phyloP scores from a whole-genome alignment of 768 basidiomycete species.

The Infundibulicybe gibba region DNA sequence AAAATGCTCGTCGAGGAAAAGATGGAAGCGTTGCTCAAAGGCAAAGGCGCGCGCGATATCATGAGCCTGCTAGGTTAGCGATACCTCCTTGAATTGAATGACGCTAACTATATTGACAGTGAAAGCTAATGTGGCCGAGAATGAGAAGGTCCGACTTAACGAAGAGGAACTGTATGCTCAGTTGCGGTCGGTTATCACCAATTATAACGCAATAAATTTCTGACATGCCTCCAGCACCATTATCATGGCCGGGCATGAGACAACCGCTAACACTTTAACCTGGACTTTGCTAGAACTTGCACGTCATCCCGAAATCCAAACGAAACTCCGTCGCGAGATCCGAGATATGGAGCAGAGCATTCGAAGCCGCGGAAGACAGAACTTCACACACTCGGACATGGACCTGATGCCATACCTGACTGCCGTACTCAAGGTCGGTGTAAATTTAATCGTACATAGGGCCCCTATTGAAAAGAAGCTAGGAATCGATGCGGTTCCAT shows the following conservation, averaged over 20 bases:
- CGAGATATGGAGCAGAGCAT: conserved; percentile 31
- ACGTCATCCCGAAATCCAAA: conserved; percentile 54
- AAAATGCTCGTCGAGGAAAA: conserved; percentile 33
- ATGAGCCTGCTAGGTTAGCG: conserved; percentile 39
- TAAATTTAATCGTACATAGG: neutral
- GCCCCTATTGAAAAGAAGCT: neutral
- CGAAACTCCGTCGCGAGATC: conserved; percentile 59
- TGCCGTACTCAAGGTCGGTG: conserved; percentile 41
- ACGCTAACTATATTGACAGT: conserved; percentile 24
- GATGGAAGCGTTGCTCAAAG: conserved; percentile 23
- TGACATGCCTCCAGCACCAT: conserved; percentile 45
- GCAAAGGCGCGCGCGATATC: conserved; percentile 32
- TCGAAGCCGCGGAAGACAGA: conserved; percentile 29
- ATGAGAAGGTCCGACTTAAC: conserved; percentile 36
- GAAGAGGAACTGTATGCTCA: conserved; percentile 47
- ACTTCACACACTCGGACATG: conserved; percentile 39
- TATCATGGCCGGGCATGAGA: conserved; percentile 55
- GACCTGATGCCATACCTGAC: conserved; percentile 46
- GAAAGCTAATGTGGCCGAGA: conserved; percentile 50
- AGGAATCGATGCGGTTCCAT: conserved; percentile 46
- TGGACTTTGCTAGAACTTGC: conserved; percentile 67
- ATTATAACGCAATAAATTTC: conserved; percentile 30
- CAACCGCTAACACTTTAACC: conserved; percentile 51
- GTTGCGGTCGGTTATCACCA: conserved; percentile 46
- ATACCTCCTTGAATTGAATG: neutral